Percentiles rank a stretch among this genome's conserved stretches.
Conservation (phyloP, 192 early-diverging fungal genomes). For the Thamnidium elegans region DNA sequence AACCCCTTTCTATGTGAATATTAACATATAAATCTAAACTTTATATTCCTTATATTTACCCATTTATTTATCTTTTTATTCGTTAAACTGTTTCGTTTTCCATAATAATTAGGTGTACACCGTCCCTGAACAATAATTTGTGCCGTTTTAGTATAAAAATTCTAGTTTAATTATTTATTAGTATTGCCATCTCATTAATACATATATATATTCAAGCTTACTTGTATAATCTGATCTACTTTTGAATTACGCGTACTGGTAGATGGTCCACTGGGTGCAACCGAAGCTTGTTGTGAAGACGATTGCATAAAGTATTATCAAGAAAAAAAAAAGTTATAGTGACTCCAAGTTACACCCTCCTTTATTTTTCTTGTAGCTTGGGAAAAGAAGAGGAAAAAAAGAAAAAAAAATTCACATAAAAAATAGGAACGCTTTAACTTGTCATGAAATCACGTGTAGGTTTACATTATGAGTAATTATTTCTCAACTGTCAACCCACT, state of each 20-base stretch:
- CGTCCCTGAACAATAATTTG: constrained; percentile 71
- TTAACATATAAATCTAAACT: not conserved
- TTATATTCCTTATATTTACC: constrained; percentile 30
- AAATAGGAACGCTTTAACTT: no score
- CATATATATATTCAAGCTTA: not conserved
- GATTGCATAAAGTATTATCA: no score
- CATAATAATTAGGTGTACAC: constrained; percentile 32
- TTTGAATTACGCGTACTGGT: constrained; percentile 45
- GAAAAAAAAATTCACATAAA: no score
- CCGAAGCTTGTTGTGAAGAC: no score
- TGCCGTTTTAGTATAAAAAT: constrained; percentile 77
- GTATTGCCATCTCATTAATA: not conserved
- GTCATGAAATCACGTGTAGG: no score
- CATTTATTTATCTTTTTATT: constrained; percentile 61
- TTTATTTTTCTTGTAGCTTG: no score
- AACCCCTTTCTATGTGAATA: not conserved
- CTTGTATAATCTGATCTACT: constrained; percentile 58
- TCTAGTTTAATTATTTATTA: constrained; percentile 28
- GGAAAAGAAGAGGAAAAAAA: no score
- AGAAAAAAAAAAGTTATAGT: no score
- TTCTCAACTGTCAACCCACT: no score
- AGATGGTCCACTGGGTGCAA: not conserved
- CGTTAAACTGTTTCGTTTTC: constrained; percentile 17
- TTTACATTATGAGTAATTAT: no score
- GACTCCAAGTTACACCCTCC: no score